These are phyloP conservation scores for Mucor racemosus DNA, from an alignment of 371 early-diverging fungal genomes.

Conservation along the genomic window DNA sequence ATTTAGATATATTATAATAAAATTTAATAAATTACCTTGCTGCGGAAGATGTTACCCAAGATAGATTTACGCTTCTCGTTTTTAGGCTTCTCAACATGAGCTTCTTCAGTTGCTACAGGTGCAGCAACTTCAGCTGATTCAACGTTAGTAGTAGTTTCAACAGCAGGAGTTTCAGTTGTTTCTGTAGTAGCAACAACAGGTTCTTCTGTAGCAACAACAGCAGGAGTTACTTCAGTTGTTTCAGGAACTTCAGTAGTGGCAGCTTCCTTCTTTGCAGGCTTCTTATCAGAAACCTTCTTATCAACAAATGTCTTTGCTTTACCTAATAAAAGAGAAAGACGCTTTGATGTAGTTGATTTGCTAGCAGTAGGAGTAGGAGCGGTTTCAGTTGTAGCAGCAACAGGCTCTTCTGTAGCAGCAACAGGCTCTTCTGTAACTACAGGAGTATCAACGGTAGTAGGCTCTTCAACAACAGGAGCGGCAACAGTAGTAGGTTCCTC, in stretches of 20 bases:
- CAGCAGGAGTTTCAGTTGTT: conserved; percentile 10
- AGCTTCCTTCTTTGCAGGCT: conserved; percentile 18
- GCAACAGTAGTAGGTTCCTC: neutral
- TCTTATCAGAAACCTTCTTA: conserved; percentile 28
- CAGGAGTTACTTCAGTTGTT: conserved; percentile 5
- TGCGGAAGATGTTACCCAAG: conserved; percentile 30
- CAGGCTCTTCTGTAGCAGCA: conserved; percentile 20
- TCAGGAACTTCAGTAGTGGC: no score
- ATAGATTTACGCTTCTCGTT: conserved; percentile 31
- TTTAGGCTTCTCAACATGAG: conserved; percentile 11
- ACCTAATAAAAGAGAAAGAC: conserved; percentile 27
- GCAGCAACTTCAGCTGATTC: no score
- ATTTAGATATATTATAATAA: no score
- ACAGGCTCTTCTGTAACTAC: no score
- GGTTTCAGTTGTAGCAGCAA: conserved; percentile 13
- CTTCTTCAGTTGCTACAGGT: neutral
- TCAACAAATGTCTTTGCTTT: conserved; percentile 27
- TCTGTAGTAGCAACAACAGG: conserved; percentile 13
- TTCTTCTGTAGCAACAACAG: neutral
- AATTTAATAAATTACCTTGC: conserved; percentile 26
- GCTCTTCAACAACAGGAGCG: neutral
- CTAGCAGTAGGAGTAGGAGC: conserved; percentile 18
- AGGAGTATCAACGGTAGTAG: no score
- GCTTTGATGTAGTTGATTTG: conserved; percentile 25
- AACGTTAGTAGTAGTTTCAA: conserved; percentile 3